Percentiles rank a stretch among this genome's conserved stretches.
Evolutionary conservation across 2,329 filamentous ascomycete genomes (phyloP).

Genomic region (Immersiporthe knoxdaviesiana): DNA sequence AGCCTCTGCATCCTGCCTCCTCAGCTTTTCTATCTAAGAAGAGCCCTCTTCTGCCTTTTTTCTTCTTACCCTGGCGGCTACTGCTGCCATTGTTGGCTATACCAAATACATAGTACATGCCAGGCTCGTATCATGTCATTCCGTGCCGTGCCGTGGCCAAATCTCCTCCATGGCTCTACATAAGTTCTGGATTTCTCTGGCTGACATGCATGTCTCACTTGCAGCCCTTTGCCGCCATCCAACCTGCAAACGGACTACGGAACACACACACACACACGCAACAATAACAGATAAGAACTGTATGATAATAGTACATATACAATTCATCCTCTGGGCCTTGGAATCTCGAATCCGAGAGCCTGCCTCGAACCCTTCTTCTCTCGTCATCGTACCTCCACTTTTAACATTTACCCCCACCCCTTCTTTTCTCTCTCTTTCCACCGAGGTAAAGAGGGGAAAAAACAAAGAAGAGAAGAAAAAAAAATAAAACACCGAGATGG

Average conservation of each 20-base stretch:
- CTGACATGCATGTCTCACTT: slow-evolving; percentile 14
- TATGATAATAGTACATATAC: not conserved
- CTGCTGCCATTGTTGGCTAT: slow-evolving; percentile 4
- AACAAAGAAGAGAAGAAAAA: not conserved
- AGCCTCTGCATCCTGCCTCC: not conserved
- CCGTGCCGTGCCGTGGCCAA: slow-evolving; percentile 4
- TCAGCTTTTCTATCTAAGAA: not conserved
- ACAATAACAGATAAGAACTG: not conserved
- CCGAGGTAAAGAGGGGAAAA: not conserved
- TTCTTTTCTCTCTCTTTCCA: not conserved
- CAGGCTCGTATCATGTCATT: not conserved
- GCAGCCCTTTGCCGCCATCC: not conserved
- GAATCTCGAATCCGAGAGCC: not conserved
- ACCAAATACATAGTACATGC: not conserved
- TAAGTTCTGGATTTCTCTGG: not conserved
- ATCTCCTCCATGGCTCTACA: not conserved
- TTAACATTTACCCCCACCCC: not conserved
- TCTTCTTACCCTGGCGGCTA: not conserved
- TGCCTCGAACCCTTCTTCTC: not conserved
- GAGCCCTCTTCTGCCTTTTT: not conserved
- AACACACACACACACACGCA: not conserved
- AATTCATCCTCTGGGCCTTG: not conserved
- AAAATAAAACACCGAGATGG: not conserved
- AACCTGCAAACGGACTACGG: slow-evolving; percentile 6
- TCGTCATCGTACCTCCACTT: not conserved